Evolutionary conservation across 2,329 filamentous ascomycete species (phyloP), one percentile per base, ranked within the genome.

Genomic region (Xylariaceae sp.): DNA sequence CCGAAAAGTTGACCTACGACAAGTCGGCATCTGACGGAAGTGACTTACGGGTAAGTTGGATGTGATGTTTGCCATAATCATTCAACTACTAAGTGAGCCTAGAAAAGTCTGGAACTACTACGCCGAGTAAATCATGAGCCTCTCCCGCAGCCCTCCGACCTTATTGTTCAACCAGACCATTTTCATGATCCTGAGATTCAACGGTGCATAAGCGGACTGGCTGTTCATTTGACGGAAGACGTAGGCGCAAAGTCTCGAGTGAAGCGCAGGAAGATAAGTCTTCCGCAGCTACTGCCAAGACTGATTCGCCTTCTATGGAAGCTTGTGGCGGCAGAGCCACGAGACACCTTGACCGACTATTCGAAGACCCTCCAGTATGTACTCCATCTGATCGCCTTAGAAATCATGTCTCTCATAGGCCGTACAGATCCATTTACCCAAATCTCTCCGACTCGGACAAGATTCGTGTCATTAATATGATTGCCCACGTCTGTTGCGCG

Each of bases 401-500:
- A 55, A 53, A 13, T 11, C 13, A 7, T 23, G 1, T 30, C 45
- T 56, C 58, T 62, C 51, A 61, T 68, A 76, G 77, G 58, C 59
- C 68, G 60, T 68, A 10, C 18, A 79, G 76, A 42, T 65, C 67
- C 23, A 65, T 68, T 18, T 85, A 85, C 67, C 66, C 76, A 10
- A 68, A 72, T 11, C 71, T 84, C 3, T 65, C 76, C 13, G 80
- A 85, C 60, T 60, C 73, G 6, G 74, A 79, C 23, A 80, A 83
- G 67, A 83, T 80, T 64, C 76, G 77, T 39, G 73, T 79, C 7
- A 73, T 89, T 47, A 75, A 83, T 44, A 70, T 80, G 9, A 68
- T 91, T 11, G 82, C 85, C 2, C 78, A 78, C 53, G 70, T 85
- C 52, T 76, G 82, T 15, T 89, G 87, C 69, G 80, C 80, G 13